These are phyloP conservation scores for Miamiensis avidus DNA, from an alignment of 169 alveolate genomes.

Conservation along the genomic window DNA sequence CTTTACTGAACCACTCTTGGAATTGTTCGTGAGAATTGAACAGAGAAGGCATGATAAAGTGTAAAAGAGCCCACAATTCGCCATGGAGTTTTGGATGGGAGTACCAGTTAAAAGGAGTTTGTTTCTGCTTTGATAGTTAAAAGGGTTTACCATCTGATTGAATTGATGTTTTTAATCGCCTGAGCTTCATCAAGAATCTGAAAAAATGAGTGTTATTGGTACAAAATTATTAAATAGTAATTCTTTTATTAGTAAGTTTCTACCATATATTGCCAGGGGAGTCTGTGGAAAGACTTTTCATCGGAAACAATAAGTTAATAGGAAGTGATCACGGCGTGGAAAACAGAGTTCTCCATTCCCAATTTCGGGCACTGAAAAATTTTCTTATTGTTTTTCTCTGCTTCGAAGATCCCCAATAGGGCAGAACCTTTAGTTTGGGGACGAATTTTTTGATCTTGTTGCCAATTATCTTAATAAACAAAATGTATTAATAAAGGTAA, in stretches of 20 bases:
- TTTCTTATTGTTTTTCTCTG: conserved; percentile 90
- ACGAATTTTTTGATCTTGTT: conserved; percentile 95
- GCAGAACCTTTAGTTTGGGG: conserved; percentile 93
- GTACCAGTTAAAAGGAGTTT: conserved; percentile 98
- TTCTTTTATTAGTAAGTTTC: no score
- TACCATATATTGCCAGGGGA: conserved; percentile 95
- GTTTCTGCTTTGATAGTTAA: conserved; percentile 92
- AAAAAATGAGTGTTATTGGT: no score
- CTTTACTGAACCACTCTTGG: conserved; percentile 94
- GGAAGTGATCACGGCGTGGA: conserved; percentile 95
- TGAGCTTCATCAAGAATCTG: conserved; percentile 99
- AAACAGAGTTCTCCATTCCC: conserved; percentile 71
- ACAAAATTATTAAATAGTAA: no score
- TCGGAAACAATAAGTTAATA: conserved; percentile 94
- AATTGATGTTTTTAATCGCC: conserved; percentile 95
- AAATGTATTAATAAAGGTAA: no score
- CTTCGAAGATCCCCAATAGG: conserved; percentile 95
- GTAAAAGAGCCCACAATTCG: conserved; percentile 98
- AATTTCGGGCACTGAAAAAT: conserved; percentile 74
- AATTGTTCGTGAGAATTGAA: conserved; percentile 96
- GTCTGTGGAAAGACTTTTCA: conserved; percentile 89
- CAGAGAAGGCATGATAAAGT: conserved; percentile 97
- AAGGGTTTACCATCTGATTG: conserved; percentile 93
- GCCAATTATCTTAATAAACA: no score
- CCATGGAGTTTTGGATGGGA: conserved; percentile 97